A percentile compares a stretch with the other conserved stretches of the same genome.
Conservation (phyloP, 352 stramenopile species). For the Thalassiosira hispida region DNA sequence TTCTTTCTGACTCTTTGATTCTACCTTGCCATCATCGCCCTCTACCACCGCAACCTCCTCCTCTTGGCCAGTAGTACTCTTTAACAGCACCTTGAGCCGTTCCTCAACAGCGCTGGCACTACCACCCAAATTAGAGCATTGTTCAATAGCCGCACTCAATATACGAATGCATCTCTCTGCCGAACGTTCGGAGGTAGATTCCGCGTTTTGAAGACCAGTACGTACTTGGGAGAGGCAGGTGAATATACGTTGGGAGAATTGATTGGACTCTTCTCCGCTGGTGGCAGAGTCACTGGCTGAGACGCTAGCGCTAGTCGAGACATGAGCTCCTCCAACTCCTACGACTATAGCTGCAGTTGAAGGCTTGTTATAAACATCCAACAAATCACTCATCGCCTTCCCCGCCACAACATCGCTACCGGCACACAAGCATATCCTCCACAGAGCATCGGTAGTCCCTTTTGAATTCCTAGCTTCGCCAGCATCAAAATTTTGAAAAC, state of each 20-base stretch:
- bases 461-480: slow-evolving; percentile 16
- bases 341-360: background rate
- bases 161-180: slow-evolving; percentile 83
- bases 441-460: slow-evolving; percentile 77
- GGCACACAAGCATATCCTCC: slow-evolving; percentile 80
- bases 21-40: too few species aligned
- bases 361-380: slow-evolving; percentile 68
- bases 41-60: background rate
- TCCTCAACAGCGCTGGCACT: slow-evolving; percentile 38
- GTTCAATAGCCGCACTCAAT: slow-evolving; percentile 76
- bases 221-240: slow-evolving; percentile 75
- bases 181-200: slow-evolving; percentile 58
- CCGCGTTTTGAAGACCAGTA: slow-evolving; percentile 54
- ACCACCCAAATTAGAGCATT: slow-evolving; percentile 55
- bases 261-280: slow-evolving; percentile 32
- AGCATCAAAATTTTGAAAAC: slow-evolving; percentile 69
- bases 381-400: slow-evolving; percentile 80
- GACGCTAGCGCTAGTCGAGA: too few species aligned
- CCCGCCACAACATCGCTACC: slow-evolving; percentile 73
- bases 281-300: background rate
- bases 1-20: too few species aligned
- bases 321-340: background rate
- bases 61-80: background rate
- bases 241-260: slow-evolving; percentile 81
- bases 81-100: slow-evolving; percentile 23